Evolutionary conservation across 208 protist species (phyloP).

Genomic region (Leishmania tropica): DNA sequence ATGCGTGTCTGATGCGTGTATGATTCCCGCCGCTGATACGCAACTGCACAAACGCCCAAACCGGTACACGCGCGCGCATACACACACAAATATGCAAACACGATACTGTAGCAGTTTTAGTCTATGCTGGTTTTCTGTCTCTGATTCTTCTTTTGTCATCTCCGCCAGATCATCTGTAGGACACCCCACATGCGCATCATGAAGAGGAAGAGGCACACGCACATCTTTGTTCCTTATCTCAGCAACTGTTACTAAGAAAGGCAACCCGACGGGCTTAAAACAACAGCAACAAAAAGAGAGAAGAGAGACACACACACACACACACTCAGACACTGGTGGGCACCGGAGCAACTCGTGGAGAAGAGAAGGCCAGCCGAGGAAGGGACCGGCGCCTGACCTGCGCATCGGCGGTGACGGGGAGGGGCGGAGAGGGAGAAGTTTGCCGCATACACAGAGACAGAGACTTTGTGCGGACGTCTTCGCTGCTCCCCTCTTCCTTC

Average conservation of each 20-base stretch:
- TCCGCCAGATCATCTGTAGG: neutral
- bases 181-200: conserved; percentile 1
- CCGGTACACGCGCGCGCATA: neutral
- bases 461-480: neutral
- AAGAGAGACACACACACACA: neutral
- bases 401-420: neutral
- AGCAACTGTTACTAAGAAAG: neutral
- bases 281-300: neutral
- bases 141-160: neutral
- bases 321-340: neutral
- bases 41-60: too few species aligned
- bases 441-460: neutral
- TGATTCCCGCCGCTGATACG: neutral
- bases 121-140: neutral
- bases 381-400: neutral
- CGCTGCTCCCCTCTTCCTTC: too few species aligned
- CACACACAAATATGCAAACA: neutral
- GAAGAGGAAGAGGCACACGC: neutral
- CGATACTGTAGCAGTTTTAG: neutral
- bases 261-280: neutral
- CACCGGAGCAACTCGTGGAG: neutral
- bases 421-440: neutral
- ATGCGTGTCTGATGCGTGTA: neutral
- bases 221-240: neutral
- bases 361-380: neutral